Evolutionary conservation across 352 stramenopile species (phyloP), one percentile per base, ranked within the genome.

Genomic region (Pythium aquatile): DNA sequence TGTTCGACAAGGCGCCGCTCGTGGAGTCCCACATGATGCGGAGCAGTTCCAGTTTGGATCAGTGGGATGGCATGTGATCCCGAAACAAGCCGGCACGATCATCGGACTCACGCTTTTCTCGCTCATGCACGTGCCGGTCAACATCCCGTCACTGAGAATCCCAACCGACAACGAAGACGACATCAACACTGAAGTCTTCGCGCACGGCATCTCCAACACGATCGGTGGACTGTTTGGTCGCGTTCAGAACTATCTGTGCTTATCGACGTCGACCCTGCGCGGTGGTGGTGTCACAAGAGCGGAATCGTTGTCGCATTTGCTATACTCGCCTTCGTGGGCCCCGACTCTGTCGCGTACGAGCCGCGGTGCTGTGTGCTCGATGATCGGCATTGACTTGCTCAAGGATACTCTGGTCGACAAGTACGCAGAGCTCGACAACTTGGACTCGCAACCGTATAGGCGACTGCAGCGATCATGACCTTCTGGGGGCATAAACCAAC

Each of bases 101-200:
- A 32, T 98, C 1, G 87, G 89, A 0, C 78, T 98, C 40, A 91
- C 86, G 14, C 78, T 97, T 47, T 98, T 98, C 73, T 97, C 88
- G 51, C 77, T 98, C 46, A 97, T 98, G 80, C 91, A 98, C 72
- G 95, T 98, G 39, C 95, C 95, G 0, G 98, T 98, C 58, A 98
- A 98, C 66, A 98, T 98, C 65, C 94, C 96, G 52, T 94, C 85
- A 11, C 72, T 97, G 30, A 89, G 83, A 65, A 74, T 96, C 46
- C 92, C 86, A 5, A 93, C 81, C 1, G 83, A 87, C 68, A 81
- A 82, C 37, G 92, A 98, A 68, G 81, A 83, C 52, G 90, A 98
- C 70, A 98, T 98, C 65, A 98, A 98, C 65, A 78, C 87, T 28
- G 94, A 98, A 63, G 79, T 98, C 14, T 82, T 97, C 4, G 88